A percentile compares a stretch with the other conserved stretches of the same genome.
Conservation (phyloP, 495 filamentous ascomycete genomes). For the Penicillium angulare region DNA sequence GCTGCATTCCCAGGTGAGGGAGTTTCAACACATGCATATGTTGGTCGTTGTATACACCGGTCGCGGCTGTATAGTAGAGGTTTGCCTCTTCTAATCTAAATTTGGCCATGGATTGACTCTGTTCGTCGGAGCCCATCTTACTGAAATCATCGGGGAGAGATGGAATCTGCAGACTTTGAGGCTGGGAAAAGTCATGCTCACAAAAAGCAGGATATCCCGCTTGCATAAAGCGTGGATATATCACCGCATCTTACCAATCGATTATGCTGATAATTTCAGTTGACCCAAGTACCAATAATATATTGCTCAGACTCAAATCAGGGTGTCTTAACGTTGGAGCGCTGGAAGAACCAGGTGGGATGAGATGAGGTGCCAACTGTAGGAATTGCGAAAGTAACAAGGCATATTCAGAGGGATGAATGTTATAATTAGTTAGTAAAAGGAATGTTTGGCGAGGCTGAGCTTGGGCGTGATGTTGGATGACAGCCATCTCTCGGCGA, state of each 20-base stretch:
- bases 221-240: slow-evolving; percentile 35
- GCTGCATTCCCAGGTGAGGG: slow-evolving; percentile 30
- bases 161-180: slow-evolving; percentile 32
- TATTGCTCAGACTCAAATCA: slow-evolving; percentile 33
- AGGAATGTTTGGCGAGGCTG: slow-evolving; percentile 34
- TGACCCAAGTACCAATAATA: slow-evolving; percentile 30
- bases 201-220: slow-evolving; percentile 40
- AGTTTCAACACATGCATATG: slow-evolving; percentile 27
- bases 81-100: slow-evolving; percentile 37
- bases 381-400: slow-evolving; percentile 32
- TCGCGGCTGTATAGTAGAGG: slow-evolving; percentile 38
- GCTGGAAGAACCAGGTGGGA: slow-evolving; percentile 17
- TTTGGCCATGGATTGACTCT: slow-evolving; percentile 21
- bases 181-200: slow-evolving; percentile 29
- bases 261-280: slow-evolving; percentile 34
- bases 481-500: slow-evolving; percentile 30
- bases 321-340: slow-evolving; percentile 32
- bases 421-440: slow-evolving; percentile 29
- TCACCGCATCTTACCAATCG: slow-evolving; percentile 33
- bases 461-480: slow-evolving; percentile 28
- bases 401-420: slow-evolving; percentile 27
- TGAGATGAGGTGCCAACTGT: slow-evolving; percentile 27
- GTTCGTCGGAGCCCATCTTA: slow-evolving; percentile 23
- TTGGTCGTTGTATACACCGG: slow-evolving; percentile 29
- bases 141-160: slow-evolving; percentile 32